Conservation (phyloP, 306 rosid genomes). For the Alnus rubra region DNA sequence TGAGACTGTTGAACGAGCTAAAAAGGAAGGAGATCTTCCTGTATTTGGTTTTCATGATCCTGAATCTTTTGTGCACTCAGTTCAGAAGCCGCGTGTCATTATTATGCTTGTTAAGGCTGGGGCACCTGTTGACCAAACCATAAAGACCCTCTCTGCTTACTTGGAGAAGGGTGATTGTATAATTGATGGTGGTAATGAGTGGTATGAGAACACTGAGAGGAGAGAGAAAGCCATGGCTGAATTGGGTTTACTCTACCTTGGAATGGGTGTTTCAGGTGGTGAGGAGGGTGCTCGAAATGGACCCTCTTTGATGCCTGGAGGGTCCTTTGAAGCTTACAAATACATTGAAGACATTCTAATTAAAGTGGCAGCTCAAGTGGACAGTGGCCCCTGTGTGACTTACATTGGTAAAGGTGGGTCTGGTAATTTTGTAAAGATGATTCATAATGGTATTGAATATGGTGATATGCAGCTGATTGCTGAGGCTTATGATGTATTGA, state of each 20-base stretch:
- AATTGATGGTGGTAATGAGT: slow-evolving; percentile 92
- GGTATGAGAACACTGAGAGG: slow-evolving; percentile 97
- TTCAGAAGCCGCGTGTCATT: slow-evolving; percentile 82
- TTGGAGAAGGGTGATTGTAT: slow-evolving; percentile 92
- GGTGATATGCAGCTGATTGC: slow-evolving; percentile 98
- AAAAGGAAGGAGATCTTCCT: slow-evolving; percentile 81
- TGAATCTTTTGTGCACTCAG: slow-evolving; percentile 73
- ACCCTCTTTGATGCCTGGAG: slow-evolving; percentile 98
- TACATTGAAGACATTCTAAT: slow-evolving; percentile 87
- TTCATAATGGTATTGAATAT: slow-evolving; percentile 89
- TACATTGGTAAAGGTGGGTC: slow-evolving; percentile 90
- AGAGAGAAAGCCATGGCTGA: slow-evolving; percentile 69
- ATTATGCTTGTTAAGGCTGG: slow-evolving; percentile 97
- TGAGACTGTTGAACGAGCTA: slow-evolving; percentile 84
- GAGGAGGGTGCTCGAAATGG: slow-evolving; percentile 94
- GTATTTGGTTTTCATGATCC: slow-evolving; percentile 89
- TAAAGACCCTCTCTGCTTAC: slow-evolving; percentile 77
- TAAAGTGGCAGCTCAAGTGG: slow-evolving; percentile 96
- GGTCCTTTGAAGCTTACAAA: slow-evolving; percentile 81
- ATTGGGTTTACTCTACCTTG: slow-evolving; percentile 84
- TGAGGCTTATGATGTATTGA: slow-evolving; percentile 89
- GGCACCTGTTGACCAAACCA: slow-evolving; percentile 89
- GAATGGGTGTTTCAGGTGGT: slow-evolving; percentile 98
- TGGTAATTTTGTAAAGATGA: slow-evolving; percentile 94
- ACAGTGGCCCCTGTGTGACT: slow-evolving; percentile 92